These are phyloP conservation scores for Picea glauca DNA, from an alignment of 75 land plant genomes.

Conservation along the genomic window DNA sequence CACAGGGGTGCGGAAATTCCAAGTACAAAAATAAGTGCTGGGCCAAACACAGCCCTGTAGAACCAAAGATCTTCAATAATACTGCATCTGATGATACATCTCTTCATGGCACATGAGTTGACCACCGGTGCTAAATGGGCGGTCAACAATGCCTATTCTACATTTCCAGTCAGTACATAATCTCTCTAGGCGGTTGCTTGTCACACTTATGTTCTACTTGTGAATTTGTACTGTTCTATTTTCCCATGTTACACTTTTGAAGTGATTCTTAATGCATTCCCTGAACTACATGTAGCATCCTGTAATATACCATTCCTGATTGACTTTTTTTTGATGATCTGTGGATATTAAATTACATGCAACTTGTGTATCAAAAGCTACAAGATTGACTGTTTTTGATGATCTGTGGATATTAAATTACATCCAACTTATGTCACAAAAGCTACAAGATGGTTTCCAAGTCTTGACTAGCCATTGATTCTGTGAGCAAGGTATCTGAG, in stretches of 20 bases:
- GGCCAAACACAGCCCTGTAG: too few relatives aligned
- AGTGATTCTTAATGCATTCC: neutral
- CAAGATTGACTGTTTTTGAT: neutral
- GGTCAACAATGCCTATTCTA: too few relatives aligned
- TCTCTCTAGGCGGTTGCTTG: neutral
- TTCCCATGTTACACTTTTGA: neutral
- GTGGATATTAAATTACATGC: neutral
- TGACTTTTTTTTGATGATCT: neutral
- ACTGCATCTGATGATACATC: too few relatives aligned
- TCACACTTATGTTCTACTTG: neutral
- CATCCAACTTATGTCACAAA: neutral
- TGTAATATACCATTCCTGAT: neutral
- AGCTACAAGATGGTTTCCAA: neutral
- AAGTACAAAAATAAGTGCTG: too few relatives aligned
- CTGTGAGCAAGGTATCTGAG: neutral
- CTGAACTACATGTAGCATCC: neutral
- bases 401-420: neutral
- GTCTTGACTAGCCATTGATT: neutral
- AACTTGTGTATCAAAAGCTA: neutral
- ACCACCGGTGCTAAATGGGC: too few relatives aligned
- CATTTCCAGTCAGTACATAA: too few relatives aligned
- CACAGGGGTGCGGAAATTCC: too few relatives aligned
- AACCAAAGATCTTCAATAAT: too few relatives aligned
- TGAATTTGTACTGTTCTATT: neutral
- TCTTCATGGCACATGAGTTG: too few relatives aligned